phyloP scores from a whole-genome alignment of 1,284 basidiomycete genomes.

The Apiotrichum domesticum region DNA sequence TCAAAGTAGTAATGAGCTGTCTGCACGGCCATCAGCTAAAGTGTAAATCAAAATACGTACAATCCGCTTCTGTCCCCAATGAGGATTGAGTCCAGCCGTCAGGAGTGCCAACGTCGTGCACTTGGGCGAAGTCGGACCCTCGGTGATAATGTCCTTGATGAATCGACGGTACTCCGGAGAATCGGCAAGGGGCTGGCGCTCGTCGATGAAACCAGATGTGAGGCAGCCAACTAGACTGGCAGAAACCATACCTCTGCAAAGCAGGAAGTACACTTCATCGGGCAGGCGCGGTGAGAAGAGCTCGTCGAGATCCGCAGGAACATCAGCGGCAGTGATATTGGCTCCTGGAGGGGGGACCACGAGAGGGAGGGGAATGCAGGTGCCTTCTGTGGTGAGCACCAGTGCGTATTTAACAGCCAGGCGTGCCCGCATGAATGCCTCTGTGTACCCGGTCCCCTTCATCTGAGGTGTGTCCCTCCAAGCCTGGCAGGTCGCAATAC shows the following conservation, averaged over 20 bases:
- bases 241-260: conserved; percentile 83
- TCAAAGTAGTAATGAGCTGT: conserved; percentile 51
- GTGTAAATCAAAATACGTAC: conserved; percentile 20
- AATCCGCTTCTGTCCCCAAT: conserved; percentile 72
- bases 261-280: conserved; percentile 93
- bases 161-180: conserved; percentile 90
- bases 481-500: conserved; percentile 69
- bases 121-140: conserved; percentile 81
- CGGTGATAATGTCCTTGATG: conserved; percentile 91
- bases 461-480: conserved; percentile 56
- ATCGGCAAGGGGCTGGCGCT: conserved; percentile 87
- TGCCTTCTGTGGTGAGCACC: conserved; percentile 83
- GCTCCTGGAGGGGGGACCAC: conserved; percentile 54
- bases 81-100: conserved; percentile 62
- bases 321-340: conserved; percentile 66
- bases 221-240: conserved; percentile 87
- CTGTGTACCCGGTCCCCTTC: conserved; percentile 55
- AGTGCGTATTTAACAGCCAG: conserved; percentile 90
- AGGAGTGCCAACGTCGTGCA: conserved; percentile 83
- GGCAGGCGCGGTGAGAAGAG: conserved; percentile 92
- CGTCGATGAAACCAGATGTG: conserved; percentile 70
- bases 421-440: conserved; percentile 83
- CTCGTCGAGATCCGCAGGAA: conserved; percentile 86
- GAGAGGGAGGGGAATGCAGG: conserved; percentile 79
- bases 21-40: conserved; percentile 20